Evolutionary conservation across 495 filamentous ascomycete genomes (phyloP).

Genomic region (Neurospora intermedia): DNA sequence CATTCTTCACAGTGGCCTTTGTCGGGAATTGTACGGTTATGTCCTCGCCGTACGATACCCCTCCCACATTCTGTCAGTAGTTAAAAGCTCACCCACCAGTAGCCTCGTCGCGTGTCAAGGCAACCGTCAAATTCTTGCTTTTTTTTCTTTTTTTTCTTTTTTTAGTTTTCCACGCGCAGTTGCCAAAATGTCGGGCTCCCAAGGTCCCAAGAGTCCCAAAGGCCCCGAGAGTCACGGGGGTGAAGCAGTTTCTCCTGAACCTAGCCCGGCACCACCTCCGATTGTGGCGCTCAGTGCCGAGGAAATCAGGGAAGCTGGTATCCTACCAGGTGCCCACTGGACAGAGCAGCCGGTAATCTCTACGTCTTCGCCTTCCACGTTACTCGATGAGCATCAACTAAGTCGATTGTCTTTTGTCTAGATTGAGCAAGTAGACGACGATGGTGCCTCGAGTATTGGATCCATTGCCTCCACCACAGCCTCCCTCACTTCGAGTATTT

Average conservation of each 20-base stretch:
- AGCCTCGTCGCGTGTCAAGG: background rate
- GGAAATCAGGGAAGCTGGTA: background rate
- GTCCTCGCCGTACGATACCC: background rate
- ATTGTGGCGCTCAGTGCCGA: background rate
- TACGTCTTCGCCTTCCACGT: background rate
- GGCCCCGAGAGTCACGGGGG: background rate
- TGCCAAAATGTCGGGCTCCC: background rate
- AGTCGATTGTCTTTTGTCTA: background rate
- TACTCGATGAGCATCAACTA: background rate
- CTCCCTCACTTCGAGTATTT: constrained; percentile 35
- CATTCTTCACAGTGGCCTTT: background rate
- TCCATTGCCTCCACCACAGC: constrained; percentile 19
- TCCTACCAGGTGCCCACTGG: background rate
- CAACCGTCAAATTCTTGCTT: background rate
- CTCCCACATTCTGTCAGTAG: background rate
- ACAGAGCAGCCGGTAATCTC: background rate
- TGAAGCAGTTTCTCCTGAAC: background rate
- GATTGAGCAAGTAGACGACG: background rate
- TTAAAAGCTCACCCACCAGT: background rate
- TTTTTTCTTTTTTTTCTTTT: background rate
- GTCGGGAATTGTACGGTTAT: background rate
- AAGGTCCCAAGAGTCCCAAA: background rate
- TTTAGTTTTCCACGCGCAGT: background rate
- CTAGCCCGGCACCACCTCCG: background rate
- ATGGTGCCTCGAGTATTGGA: background rate